Percentiles rank a stretch among this genome's conserved stretches.
Evolutionary conservation across 2,329 filamentous ascomycete species (phyloP).

Genomic region (Mariannaea elegans): DNA sequence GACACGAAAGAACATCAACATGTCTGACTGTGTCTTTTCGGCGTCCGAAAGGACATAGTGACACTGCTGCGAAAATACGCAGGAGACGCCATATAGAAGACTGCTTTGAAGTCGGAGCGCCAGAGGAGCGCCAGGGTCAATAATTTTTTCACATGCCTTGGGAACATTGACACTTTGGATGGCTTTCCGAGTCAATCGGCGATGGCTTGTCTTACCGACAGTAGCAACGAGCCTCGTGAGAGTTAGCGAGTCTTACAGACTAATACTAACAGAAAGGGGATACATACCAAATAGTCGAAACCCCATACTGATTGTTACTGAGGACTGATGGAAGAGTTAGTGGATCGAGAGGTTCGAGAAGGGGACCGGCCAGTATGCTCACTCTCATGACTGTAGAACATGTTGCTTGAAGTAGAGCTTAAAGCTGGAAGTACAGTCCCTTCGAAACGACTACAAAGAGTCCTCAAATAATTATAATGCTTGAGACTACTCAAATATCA

Average conservation of each 20-base stretch:
- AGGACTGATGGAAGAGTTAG: slow-evolving; percentile 67
- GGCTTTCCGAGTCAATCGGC: slow-evolving; percentile 82
- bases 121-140: slow-evolving; percentile 82
- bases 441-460: background rate
- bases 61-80: slow-evolving; percentile 89
- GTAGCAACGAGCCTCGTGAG: slow-evolving; percentile 85
- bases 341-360: background rate
- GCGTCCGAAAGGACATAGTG: slow-evolving; percentile 85
- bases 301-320: slow-evolving; percentile 86
- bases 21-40: slow-evolving; percentile 76
- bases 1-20: slow-evolving; percentile 72
- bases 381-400: slow-evolving; percentile 99
- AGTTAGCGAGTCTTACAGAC: background rate
- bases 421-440: background rate
- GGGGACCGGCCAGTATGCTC: slow-evolving; percentile 45
- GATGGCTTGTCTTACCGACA: slow-evolving; percentile 76
- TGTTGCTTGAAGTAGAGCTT: slow-evolving; percentile 47
- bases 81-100: slow-evolving; percentile 84
- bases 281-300: slow-evolving; percentile 90
- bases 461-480: no score
- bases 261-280: no score
- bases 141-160: slow-evolving; percentile 89
- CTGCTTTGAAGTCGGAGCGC: slow-evolving; percentile 90
- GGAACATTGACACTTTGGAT: slow-evolving; percentile 89
- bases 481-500: no score